Conservation (phyloP, 2,329 filamentous ascomycete species). For the Calonectria pteridis region DNA sequence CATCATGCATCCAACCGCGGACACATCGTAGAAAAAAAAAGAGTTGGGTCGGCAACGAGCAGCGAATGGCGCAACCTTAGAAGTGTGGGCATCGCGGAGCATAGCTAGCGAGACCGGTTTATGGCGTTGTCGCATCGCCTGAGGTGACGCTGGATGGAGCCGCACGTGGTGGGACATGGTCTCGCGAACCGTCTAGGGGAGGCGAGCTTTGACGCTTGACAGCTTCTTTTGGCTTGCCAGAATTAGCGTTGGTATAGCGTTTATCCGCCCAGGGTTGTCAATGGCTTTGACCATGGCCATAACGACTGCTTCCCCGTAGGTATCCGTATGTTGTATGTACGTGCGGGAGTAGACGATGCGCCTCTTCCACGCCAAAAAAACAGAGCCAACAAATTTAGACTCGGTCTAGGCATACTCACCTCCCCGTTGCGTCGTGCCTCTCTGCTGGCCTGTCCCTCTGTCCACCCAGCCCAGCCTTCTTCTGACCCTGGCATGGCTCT, state of each 20-base stretch:
- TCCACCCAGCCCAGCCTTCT: background rate
- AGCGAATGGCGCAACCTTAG: background rate
- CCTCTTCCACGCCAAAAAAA: background rate
- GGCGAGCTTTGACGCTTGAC: conserved; percentile 2
- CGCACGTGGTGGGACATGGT: conserved; percentile 22
- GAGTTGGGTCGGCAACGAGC: background rate
- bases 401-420: background rate
- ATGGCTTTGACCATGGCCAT: background rate
- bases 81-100: background rate
- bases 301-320: background rate
- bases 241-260: background rate
- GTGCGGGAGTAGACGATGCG: background rate
- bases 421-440: background rate
- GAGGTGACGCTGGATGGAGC: conserved; percentile 13
- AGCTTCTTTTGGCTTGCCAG: background rate
- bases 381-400: conserved; percentile 1
- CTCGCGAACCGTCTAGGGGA: conserved; percentile 11
- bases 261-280: background rate
- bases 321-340: background rate
- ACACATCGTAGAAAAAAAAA: background rate
- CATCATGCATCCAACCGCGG: background rate
- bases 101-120: background rate
- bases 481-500: background rate
- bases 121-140: conserved; percentile 6
- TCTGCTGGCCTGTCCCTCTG: background rate